Conservation (phyloP, 2,329 filamentous ascomycete species). For the Lachnellula subtilissima region DNA sequence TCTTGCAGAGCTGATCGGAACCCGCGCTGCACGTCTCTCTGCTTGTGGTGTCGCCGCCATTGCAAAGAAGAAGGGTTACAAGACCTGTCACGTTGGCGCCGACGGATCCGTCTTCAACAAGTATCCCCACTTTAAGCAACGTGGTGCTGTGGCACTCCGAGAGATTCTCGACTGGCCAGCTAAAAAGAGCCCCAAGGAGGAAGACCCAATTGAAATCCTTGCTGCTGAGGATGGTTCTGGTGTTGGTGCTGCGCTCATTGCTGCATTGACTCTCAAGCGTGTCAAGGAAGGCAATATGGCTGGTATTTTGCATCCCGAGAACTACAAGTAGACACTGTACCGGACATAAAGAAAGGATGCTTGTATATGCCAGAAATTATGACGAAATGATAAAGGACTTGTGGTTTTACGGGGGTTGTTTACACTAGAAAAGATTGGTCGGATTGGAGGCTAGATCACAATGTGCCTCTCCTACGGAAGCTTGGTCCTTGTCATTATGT, state of each 20-base stretch:
- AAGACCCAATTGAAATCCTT: slow-evolving; percentile 82
- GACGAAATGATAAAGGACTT: too few relatives aligned
- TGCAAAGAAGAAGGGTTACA: slow-evolving; percentile 90
- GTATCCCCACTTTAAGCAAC: slow-evolving; percentile 95
- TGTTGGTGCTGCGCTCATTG: slow-evolving; percentile 95
- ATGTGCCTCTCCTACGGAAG: too few relatives aligned
- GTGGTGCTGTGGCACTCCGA: slow-evolving; percentile 80
- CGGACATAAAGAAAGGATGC: too few relatives aligned
- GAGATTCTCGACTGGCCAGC: slow-evolving; percentile 94
- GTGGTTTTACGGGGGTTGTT: too few relatives aligned
- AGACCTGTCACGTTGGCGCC: slow-evolving; percentile 87
- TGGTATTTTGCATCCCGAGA: slow-evolving; percentile 61
- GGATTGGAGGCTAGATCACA: too few relatives aligned
- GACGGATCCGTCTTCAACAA: slow-evolving; percentile 99
- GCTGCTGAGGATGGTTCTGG: slow-evolving; percentile 93
- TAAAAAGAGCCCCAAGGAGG: slow-evolving; percentile 62
- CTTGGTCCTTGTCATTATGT: too few relatives aligned
- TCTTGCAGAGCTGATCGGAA: slow-evolving; percentile 89
- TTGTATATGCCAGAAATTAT: too few relatives aligned
- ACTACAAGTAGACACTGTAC: slow-evolving; percentile 41
- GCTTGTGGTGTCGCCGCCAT: slow-evolving; percentile 95
- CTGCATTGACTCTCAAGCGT: slow-evolving; percentile 62
- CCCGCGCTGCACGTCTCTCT: slow-evolving; percentile 85
- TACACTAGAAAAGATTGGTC: too few relatives aligned
- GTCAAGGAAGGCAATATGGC: slow-evolving; percentile 59